A percentile compares a stretch with the other conserved stretches of the same genome.
phyloP scores from a whole-genome alignment of 495 filamentous ascomycete genomes.

The Hypoxylon lenormandii region DNA sequence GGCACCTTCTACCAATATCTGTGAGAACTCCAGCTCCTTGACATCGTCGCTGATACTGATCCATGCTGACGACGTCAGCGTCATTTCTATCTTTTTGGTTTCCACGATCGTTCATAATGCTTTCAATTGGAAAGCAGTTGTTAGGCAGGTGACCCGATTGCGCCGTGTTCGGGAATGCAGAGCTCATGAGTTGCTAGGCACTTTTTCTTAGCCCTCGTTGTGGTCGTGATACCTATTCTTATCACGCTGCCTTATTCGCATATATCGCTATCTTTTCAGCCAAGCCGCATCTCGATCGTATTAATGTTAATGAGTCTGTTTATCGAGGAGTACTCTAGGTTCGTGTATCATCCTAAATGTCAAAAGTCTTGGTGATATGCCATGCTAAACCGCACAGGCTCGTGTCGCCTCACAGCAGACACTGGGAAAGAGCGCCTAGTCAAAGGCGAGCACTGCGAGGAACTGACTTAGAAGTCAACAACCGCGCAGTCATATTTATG shows the following conservation, averaged over 20 bases:
- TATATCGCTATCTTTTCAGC: constrained; percentile 7
- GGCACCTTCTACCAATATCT: constrained; percentile 45
- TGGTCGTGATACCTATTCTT: constrained; percentile 1
- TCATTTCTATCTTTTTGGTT: constrained; percentile 20
- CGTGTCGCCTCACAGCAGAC: background rate
- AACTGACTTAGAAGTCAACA: background rate
- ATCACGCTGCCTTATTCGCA: constrained; percentile 16
- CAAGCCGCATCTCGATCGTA: constrained; percentile 17
- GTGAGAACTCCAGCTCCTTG: constrained; percentile 41
- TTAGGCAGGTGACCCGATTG: constrained; percentile 11
- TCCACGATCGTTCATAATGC: constrained; percentile 16
- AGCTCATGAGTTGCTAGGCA: constrained; percentile 30
- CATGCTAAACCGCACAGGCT: constrained; percentile 13
- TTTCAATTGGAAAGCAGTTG: constrained; percentile 27
- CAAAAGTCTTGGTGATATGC: background rate
- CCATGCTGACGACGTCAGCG: constrained; percentile 32
- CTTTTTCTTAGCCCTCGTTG: constrained; percentile 18
- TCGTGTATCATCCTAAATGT: background rate
- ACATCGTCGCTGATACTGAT: constrained; percentile 6
- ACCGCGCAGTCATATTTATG: background rate
- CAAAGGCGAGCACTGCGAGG: constrained; percentile 3
- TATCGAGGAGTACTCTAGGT: constrained; percentile 37
- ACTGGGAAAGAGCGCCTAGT: constrained; percentile 6
- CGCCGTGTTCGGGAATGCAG: background rate
- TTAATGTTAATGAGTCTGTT: constrained; percentile 25